Evolutionary conservation across 2,329 filamentous ascomycete genomes (phyloP).

Genomic region (Diaporthe caulivora): DNA sequence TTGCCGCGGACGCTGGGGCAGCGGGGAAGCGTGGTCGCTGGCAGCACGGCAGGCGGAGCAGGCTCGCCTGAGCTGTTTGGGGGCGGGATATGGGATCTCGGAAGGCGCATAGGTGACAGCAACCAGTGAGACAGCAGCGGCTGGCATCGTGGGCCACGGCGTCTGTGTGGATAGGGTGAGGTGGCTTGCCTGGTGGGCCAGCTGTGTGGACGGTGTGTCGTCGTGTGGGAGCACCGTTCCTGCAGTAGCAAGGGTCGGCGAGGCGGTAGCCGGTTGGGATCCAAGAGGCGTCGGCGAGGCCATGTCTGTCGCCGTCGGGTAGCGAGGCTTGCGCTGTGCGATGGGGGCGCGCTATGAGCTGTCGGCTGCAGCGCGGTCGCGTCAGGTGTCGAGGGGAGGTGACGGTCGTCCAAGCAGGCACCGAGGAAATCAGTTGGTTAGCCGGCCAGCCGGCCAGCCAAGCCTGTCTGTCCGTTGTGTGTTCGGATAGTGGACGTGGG

Average conservation of each 20-base stretch:
- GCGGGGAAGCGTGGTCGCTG: conserved; percentile 33
- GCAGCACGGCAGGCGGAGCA: conserved; percentile 34
- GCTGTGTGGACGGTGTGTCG: conserved; percentile 39
- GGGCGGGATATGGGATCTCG: conserved; percentile 2
- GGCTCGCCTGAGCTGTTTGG: conserved; percentile 8
- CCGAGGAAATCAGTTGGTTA: too few relatives aligned
- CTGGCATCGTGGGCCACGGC: not conserved
- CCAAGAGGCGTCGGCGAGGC: not conserved
- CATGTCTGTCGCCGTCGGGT: conserved; percentile 22
- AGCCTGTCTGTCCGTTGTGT: not conserved
- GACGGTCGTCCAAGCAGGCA: not conserved
- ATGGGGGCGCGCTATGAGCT: conserved; percentile 6
- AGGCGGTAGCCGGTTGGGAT: conserved; percentile 12
- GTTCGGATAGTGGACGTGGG: not conserved
- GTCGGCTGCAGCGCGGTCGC: conserved; percentile 21
- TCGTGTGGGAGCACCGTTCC: conserved; percentile 34
- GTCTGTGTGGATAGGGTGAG: conserved; percentile 41
- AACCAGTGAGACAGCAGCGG: conserved; percentile 21
- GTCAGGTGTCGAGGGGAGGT: conserved; percentile 3
- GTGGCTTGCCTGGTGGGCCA: conserved; percentile 43
- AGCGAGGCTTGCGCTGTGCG: conserved; percentile 21
- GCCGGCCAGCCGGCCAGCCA: not conserved
- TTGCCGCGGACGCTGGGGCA: conserved; percentile 21
- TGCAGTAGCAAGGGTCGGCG: conserved; percentile 28
- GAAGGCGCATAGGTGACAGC: not conserved